Evolutionary conservation across 257 asterid species (phyloP).

Genomic region (Rauvolfia tetraphylla): DNA sequence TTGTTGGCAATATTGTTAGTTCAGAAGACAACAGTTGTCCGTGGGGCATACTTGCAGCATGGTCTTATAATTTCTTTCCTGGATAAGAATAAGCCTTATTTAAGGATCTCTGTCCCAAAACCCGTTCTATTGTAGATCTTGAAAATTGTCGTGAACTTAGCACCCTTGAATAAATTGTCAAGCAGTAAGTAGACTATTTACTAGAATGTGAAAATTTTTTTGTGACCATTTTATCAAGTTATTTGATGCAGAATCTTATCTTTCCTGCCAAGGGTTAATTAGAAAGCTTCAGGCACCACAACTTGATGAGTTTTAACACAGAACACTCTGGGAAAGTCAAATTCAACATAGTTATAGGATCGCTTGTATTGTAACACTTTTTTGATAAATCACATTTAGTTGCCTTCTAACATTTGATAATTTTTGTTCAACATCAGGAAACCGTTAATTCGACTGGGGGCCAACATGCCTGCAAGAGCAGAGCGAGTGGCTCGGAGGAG

Average conservation of each 20-base stretch:
- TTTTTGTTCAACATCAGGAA: constrained; percentile 43
- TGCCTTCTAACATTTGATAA: constrained; percentile 1
- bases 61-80: constrained; percentile 18
- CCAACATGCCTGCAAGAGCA: constrained; percentile 97
- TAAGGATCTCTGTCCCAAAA: neutral
- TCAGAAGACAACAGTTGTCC: constrained; percentile 24
- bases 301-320: neutral
- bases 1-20: constrained; percentile 30
- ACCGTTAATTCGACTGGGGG: constrained; percentile 77
- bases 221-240: neutral
- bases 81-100: constrained; percentile 14
- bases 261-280: neutral
- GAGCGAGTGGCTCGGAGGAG: constrained; percentile 76
- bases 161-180: neutral
- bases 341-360: neutral
- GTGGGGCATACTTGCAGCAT: constrained; percentile 38
- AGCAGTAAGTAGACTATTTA: neutral
- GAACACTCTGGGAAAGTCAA: neutral
- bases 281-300: neutral
- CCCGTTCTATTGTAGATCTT: neutral
- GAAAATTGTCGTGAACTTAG: neutral
- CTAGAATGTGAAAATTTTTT: neutral
- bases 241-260: neutral
- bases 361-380: neutral
- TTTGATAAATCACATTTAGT: constrained; percentile 1